Percentiles rank a stretch among this genome's conserved stretches.
Evolutionary conservation across 805 yeast species (phyloP).

Genomic region (Wickerhamomyces xylosicus): DNA sequence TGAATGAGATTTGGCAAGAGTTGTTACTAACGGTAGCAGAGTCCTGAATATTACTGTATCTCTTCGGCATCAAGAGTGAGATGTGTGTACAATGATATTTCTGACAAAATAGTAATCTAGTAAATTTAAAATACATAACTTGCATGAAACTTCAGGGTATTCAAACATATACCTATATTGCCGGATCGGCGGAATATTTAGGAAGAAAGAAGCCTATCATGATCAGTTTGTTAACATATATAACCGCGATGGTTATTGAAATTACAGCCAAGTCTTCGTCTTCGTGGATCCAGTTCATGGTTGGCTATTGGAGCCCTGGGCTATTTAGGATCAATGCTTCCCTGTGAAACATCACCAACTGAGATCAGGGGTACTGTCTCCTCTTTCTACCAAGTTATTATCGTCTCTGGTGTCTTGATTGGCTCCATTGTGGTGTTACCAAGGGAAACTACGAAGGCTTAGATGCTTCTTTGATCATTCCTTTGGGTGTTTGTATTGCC

Average conservation of each 20-base stretch:
- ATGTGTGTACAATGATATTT: too few species aligned
- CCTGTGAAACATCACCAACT: slow-evolving; percentile 59
- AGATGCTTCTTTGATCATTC: slow-evolving; percentile 59
- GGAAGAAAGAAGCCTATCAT: slow-evolving; percentile 55
- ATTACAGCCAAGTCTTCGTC: slow-evolving; percentile 32
- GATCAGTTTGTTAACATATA: slow-evolving; percentile 43
- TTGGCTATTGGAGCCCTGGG: slow-evolving; percentile 69
- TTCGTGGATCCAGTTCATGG: slow-evolving; percentile 52
- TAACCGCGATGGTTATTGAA: slow-evolving; percentile 50
- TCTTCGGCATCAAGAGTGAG: too few species aligned
- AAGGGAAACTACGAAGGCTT: slow-evolving; percentile 22
- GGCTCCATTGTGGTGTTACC: slow-evolving; percentile 56
- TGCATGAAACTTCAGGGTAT: too few species aligned
- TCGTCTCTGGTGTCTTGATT: slow-evolving; percentile 54
- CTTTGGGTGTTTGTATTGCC: slow-evolving; percentile 38
- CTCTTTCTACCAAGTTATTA: slow-evolving; percentile 50
- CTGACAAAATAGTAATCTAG: too few species aligned
- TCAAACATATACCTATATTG: too few species aligned
- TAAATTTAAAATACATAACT: too few species aligned
- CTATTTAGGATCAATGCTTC: slow-evolving; percentile 63
- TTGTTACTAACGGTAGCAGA: too few species aligned
- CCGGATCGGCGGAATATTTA: slow-evolving; percentile 43
- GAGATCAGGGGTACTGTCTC: slow-evolving; percentile 59
- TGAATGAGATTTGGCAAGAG: too few species aligned
- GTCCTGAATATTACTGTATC: too few species aligned